A percentile compares a stretch with the other conserved stretches of the same genome.
phyloP scores from a whole-genome alignment of 805 yeast species.

The Lipomyces orientalis region DNA sequence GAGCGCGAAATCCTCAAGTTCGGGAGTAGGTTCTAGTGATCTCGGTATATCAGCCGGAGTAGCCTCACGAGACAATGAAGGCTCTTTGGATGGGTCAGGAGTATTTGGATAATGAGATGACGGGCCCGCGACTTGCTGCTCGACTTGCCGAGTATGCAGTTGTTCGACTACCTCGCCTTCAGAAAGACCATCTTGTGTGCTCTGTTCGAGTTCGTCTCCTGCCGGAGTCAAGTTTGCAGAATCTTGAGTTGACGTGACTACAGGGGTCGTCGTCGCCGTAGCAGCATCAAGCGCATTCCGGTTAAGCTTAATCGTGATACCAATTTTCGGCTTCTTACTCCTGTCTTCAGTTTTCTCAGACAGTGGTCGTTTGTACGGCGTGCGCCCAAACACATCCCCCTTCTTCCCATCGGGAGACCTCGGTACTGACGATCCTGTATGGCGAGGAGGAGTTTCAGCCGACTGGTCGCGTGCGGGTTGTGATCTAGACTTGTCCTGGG shows the following conservation, averaged over 20 bases:
- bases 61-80: conserved; percentile 5
- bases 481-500: neutral
- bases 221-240: neutral
- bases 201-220: neutral
- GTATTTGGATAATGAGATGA: neutral
- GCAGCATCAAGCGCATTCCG: neutral
- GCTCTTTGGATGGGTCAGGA: neutral
- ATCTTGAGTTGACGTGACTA: neutral
- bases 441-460: neutral
- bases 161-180: conserved; percentile 39
- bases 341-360: neutral
- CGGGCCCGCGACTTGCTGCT: neutral
- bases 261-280: neutral
- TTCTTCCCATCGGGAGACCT: neutral
- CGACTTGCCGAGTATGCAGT: neutral
- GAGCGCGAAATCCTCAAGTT: conserved; percentile 5
- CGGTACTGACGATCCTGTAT: neutral
- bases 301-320: neutral
- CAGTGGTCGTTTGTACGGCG: neutral
- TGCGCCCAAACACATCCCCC: neutral
- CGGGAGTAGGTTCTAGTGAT: neutral
- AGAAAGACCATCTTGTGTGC: conserved; percentile 12
- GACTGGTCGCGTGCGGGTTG: conserved; percentile 3
- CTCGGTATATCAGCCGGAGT: conserved; percentile 7
- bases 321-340: conserved; percentile 1